phyloP scores from a whole-genome alignment of 495 filamentous ascomycete species.

The Hypoxylon cercidicola region DNA sequence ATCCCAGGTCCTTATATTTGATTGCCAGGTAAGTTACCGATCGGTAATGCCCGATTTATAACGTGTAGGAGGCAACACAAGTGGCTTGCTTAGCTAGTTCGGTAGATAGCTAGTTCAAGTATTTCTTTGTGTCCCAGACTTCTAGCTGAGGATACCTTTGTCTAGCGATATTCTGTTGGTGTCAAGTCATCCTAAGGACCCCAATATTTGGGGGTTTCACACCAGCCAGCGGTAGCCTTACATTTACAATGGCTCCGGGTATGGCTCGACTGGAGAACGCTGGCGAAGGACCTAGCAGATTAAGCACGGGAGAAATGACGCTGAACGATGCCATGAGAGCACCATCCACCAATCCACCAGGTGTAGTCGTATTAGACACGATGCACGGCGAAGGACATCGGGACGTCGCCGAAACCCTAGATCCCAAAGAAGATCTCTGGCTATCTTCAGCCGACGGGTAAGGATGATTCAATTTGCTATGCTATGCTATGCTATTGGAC shows the following conservation, averaged over 20 bases:
- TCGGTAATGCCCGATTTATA: conserved; percentile 18
- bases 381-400: conserved; percentile 32
- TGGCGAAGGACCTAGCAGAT: conserved; percentile 20
- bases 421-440: conserved; percentile 59
- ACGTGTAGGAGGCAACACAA: conserved; percentile 15
- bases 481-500: not conserved
- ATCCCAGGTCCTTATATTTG: conserved; percentile 17
- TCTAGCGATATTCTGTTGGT: conserved; percentile 9
- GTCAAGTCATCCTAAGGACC: not conserved
- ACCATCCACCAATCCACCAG: conserved; percentile 49
- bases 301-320: conserved; percentile 38
- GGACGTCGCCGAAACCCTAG: conserved; percentile 35
- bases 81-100: conserved; percentile 4
- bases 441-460: conserved; percentile 58
- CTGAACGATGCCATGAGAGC: conserved; percentile 55
- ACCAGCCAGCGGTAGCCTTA: conserved; percentile 1
- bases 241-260: conserved; percentile 10
- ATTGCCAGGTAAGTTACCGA: conserved; percentile 20
- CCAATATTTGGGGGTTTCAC: not conserved
- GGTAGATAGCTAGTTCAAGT: conserved; percentile 15
- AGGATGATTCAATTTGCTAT: conserved; percentile 33
- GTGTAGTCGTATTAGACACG: conserved; percentile 51
- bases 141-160: not conserved
- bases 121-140: not conserved
- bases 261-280: conserved; percentile 11